These are phyloP conservation scores for Hericium rajendrae DNA, from an alignment of 768 basidiomycete genomes.

Conservation along the genomic window DNA sequence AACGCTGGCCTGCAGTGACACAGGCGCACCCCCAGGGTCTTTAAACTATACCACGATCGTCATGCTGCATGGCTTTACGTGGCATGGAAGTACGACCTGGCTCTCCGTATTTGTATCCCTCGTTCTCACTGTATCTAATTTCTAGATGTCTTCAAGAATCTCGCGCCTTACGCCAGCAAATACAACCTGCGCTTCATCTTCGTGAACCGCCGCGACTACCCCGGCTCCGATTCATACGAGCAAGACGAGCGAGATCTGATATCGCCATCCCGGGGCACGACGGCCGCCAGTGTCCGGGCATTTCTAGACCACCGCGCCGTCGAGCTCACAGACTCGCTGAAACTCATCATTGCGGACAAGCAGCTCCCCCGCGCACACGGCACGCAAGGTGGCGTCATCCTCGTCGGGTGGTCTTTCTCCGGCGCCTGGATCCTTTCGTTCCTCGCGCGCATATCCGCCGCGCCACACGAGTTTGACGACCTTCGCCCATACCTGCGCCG, in stretches of 20 bases:
- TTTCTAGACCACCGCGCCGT: not conserved
- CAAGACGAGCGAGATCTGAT: conserved; percentile 7
- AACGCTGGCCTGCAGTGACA: not conserved
- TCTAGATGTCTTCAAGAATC: not conserved
- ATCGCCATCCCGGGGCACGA: not conserved
- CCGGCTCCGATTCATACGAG: conserved; percentile 8
- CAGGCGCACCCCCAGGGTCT: not conserved
- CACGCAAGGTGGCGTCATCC: not conserved
- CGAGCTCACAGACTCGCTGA: not conserved
- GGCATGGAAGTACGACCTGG: conserved; percentile 5
- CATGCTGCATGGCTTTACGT: conserved; percentile 5
- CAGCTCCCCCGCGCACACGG: not conserved
- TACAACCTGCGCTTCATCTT: conserved; percentile 12
- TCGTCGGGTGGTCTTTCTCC: not conserved
- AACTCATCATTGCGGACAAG: not conserved
- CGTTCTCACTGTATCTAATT: not conserved
- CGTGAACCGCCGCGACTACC: conserved; percentile 17
- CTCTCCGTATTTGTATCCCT: not conserved
- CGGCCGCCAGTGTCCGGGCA: not conserved
- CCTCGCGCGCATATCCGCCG: not conserved
- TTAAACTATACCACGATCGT: conserved; percentile 4
- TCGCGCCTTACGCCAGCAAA: conserved; percentile 4
- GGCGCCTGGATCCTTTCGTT: not conserved
- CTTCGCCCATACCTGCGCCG: not conserved
- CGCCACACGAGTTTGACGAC: not conserved